A percentile compares a stretch with the other conserved stretches of the same genome.
Conservation (phyloP, 2,329 filamentous ascomycete genomes). For the Fusarium denticulatum region DNA sequence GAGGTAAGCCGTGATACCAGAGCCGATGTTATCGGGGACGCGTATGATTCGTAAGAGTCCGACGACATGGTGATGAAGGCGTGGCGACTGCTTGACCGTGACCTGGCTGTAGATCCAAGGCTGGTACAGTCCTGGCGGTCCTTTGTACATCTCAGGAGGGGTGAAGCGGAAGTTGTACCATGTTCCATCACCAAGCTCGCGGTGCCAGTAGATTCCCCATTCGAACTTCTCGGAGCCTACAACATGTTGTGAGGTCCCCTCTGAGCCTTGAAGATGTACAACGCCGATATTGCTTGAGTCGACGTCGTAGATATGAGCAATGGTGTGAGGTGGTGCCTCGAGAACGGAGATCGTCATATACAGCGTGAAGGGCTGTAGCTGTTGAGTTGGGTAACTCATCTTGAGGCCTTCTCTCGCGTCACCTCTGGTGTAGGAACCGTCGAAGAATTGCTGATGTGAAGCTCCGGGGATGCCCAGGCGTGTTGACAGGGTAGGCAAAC, state of each 20-base stretch:
- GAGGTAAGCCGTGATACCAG: conserved; percentile 44
- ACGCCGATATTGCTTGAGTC: conserved; percentile 13
- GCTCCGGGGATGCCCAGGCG: neutral
- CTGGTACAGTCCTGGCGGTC: conserved; percentile 16
- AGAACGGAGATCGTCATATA: conserved; percentile 42
- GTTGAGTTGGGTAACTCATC: conserved; percentile 32
- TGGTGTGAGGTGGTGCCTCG: conserved; percentile 4
- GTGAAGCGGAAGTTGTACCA: conserved; percentile 40
- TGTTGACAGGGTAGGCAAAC: neutral
- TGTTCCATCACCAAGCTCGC: conserved; percentile 38
- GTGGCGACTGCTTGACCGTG: conserved; percentile 40
- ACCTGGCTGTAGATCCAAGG: conserved; percentile 31
- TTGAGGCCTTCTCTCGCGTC: neutral
- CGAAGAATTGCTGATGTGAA: neutral
- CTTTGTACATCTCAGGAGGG: neutral
- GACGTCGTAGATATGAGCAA: conserved; percentile 16
- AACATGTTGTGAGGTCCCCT: conserved; percentile 31
- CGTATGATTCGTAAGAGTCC: conserved; percentile 46
- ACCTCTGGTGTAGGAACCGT: neutral
- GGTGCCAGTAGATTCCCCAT: conserved; percentile 52
- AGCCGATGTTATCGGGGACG: conserved; percentile 26
- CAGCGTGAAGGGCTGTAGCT: conserved; percentile 36
- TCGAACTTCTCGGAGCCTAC: conserved; percentile 45
- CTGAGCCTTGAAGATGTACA: conserved; percentile 24
- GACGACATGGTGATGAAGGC: conserved; percentile 44